Percentiles rank a stretch among this genome's conserved stretches.
Evolutionary conservation across 306 rosid genomes (phyloP).

Genomic region (Carpinus viminea): DNA sequence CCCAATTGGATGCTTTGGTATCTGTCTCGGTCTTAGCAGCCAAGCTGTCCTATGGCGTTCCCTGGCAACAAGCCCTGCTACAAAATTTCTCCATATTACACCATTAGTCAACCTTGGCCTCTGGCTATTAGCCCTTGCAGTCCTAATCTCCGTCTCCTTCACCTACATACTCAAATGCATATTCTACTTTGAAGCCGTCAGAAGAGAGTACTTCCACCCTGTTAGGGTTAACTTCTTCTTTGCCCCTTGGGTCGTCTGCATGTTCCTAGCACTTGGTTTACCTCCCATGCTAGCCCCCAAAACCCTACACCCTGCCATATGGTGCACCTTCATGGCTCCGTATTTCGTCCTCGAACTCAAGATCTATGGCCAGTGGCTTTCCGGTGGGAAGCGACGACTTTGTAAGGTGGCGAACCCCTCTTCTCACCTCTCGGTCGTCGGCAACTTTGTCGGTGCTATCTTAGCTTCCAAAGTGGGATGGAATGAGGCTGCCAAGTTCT

Average conservation of each 20-base stretch:
- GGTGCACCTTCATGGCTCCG: slow-evolving; percentile 70
- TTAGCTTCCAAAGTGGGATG: slow-evolving; percentile 78
- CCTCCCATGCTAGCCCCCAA: slow-evolving; percentile 44
- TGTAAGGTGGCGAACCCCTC: slow-evolving; percentile 84
- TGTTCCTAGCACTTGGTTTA: slow-evolving; percentile 68
- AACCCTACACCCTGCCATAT: slow-evolving; percentile 67
- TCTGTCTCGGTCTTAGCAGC: slow-evolving; percentile 86
- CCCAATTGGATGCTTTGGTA: slow-evolving; percentile 81
- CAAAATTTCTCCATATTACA: slow-evolving; percentile 55
- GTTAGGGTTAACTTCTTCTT: slow-evolving; percentile 83
- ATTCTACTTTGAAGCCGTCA: slow-evolving; percentile 84
- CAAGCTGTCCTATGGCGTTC: slow-evolving; percentile 80
- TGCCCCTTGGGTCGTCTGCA: slow-evolving; percentile 86
- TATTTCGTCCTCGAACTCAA: slow-evolving; percentile 78
- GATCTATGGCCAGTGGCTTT: slow-evolving; percentile 88
- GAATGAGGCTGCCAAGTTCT: slow-evolving; percentile 78
- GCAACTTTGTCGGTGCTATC: slow-evolving; percentile 85
- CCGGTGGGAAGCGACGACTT: slow-evolving; percentile 79
- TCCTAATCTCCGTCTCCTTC: slow-evolving; percentile 45
- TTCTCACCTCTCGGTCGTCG: slow-evolving; percentile 76
- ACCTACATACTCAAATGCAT: slow-evolving; percentile 74
- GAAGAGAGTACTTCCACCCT: slow-evolving; percentile 81
- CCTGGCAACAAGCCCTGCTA: slow-evolving; percentile 76
- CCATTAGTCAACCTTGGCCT: slow-evolving; percentile 55
- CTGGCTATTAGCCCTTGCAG: slow-evolving; percentile 60